Evolutionary conservation across 1,139 yeast genomes (phyloP), one percentile per base, ranked within the genome.

Genomic region (Zygosaccharomyces sapae): DNA sequence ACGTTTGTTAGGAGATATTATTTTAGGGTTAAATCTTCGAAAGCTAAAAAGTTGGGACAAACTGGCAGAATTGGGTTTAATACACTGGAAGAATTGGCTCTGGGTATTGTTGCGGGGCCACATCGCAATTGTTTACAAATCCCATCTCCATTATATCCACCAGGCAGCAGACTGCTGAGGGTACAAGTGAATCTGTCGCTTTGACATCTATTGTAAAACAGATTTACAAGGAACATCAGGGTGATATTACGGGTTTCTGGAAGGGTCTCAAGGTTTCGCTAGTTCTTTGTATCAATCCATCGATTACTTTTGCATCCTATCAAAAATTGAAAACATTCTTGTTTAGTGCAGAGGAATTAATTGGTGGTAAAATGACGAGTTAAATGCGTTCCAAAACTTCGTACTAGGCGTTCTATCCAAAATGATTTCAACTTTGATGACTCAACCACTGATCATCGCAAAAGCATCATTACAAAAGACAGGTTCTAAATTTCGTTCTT

Each of bases 81-180:
- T 41, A 86, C 95, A 1, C 71, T 80, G 1, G 80, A 80, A 53
- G 96, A 88, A 66, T 75, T 87, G 54, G 68, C 78, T n/a, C 72
- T 88, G 42, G 96, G 96, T 1, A 89, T 94, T 1, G 68, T 81
- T 46, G 95, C 96, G 2, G 96, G 95, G 88, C 94, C 0, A 72
- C 86, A 37, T 87, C 95, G 4, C 95, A 87, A 66, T 57, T 86
- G 52, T 83, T 86, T 66, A 86, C 95, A 25, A 83, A 83, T 70
- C 96, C 96, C 10, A 82, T 87, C 48, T 79, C 85, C 22, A 94
- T 87, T 10, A 77, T 87, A 42, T 83, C 95, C 13, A 86, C 96
- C 9, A 83, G 84, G 59, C 95, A 87, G 65, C 96, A 87, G 69
- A 83, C 89, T 25, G 55, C 55, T 44, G 57, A 65, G 30, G 58